Evolutionary conservation across 1,284 basidiomycete genomes (phyloP), one percentile per base, ranked within the genome.

Genomic region (Naganishia cerealis): DNA sequence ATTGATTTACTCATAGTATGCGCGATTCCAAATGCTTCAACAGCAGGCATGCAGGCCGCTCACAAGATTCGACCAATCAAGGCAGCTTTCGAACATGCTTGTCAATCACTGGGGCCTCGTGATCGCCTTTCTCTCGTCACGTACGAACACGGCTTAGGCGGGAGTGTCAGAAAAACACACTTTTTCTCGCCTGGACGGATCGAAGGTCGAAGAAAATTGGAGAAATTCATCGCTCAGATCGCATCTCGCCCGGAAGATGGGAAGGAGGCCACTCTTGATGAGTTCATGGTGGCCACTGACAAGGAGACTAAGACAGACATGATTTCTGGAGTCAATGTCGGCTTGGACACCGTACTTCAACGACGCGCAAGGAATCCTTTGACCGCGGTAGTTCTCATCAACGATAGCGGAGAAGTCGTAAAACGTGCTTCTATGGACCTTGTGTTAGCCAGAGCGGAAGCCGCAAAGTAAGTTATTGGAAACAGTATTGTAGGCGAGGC

Each of bases 361-460:
- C 89, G 95, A 69, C 96, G 95, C 82, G 83, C 87, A 46, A 90
- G 91, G 73, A 97, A 96, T 78, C 87, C 92, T 0, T 81, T 94
- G 16, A 89, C 91, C 0, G 92, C 92, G 21, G 91, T 99, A 87
- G 82, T 97, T 55, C 85, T 99, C 26, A 88, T 98, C 73, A 93
- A 91, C 78, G 95, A 99, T 76, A 89, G 91, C 0, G 84, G 89
- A 6, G 94, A 97, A 75, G 89, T 87, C 71, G 92, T 94, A 13
- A 87, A 91, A 58, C 88, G 93, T n/a, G 91, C 92, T n/a, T 93
- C 97, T 80, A 97, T 99, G 92, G 94, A 98, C 75, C 86, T 99
- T 21, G 92, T 97, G 38, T 88, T 96, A 70, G 94, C 94, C 52
- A 89, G 95, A 53, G 90, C 94, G 0, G 95, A 99, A 76, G 94